Conservation (phyloP, 768 basidiomycete genomes). For the Tulasnella sp. region DNA sequence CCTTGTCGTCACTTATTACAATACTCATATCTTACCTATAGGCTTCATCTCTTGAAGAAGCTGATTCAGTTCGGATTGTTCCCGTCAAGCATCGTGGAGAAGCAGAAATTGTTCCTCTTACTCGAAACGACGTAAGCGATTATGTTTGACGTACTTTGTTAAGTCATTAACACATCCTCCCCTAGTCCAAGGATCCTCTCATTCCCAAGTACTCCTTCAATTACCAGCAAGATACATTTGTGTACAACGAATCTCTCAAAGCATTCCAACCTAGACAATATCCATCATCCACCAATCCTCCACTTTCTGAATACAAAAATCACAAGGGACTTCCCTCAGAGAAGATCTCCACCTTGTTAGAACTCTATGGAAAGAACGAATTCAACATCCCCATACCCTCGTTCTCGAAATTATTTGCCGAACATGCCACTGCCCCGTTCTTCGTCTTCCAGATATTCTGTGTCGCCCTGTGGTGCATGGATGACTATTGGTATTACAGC, state of each 20-base stretch:
- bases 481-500: conserved; percentile 98
- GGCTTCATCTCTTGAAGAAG: conserved; percentile 55
- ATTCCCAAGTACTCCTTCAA: conserved; percentile 63
- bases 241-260: conserved; percentile 43
- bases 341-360: conserved; percentile 39
- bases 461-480: conserved; percentile 91
- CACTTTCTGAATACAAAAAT: conserved; percentile 47
- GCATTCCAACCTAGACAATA: conserved; percentile 77
- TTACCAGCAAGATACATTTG: conserved; percentile 91
- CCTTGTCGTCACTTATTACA: not conserved
- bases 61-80: conserved; percentile 69
- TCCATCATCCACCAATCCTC: conserved; percentile 60
- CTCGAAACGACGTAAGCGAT: conserved; percentile 35
- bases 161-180: conserved; percentile 1
- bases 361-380: conserved; percentile 82
- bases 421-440: conserved; percentile 97
- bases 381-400: conserved; percentile 96
- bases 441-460: conserved; percentile 99
- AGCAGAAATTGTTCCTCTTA: conserved; percentile 74
- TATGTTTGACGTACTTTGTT: not conserved
- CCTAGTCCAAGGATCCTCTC: conserved; percentile 33
- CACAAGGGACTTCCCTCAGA: conserved; percentile 38
- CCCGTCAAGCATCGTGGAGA: conserved; percentile 71
- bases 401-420: conserved; percentile 79
- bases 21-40: conserved; percentile 17